Base-by-base conservation (phyloP, 257 asterid genomes). In the Penstemon newberryi region DNA sequence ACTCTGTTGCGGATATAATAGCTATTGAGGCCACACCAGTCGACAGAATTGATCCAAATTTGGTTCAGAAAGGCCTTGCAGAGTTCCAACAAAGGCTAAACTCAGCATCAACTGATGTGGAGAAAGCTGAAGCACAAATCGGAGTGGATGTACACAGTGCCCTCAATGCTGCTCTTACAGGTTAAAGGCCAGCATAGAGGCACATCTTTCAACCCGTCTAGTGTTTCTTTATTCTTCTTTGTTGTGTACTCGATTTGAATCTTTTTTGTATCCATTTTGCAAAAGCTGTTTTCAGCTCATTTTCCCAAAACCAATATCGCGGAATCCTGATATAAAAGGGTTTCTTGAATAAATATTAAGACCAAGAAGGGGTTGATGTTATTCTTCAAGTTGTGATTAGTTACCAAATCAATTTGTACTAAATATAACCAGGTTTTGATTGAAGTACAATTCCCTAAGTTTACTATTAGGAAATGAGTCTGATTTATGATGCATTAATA, bases 121-220 rank as follows among this genome's bases (percentile, higher is more conserved):
- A 91, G 85, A 91, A 91, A 82, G 93, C 96, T 18, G 96, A 91
- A 75, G 96, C 95, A 47, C 93, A 91, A 75, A 84, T 91, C 8
- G 96, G 96, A 5, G 78, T 86, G 18, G 97, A 91, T 59, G 89
- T 91, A 53, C 92, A 91, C 85, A 88, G 91, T 66, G 89, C 97
- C 56, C 86, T 91, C 74, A 91, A 87, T 75, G 89, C 86, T 80
- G 95, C 96, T 70, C 82, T 85, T 63, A 85, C 97, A 0, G 88
- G 91, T 70, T 91, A 83, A 78, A 4, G 33, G 38, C 37, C 38
- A 47, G 45, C 7, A 6, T 38, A 18, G 60, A 43, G 58, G 18
- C 42, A 7, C 54, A 58, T 65, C 53, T 25, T 39, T 59, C 37
- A 59, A 25, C 54, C 19, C 13, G 41, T 18, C 43, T 52, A 7